Base-by-base conservation (phyloP, 176 grass and related monocot species). In the Guadua angustifolia region DNA sequence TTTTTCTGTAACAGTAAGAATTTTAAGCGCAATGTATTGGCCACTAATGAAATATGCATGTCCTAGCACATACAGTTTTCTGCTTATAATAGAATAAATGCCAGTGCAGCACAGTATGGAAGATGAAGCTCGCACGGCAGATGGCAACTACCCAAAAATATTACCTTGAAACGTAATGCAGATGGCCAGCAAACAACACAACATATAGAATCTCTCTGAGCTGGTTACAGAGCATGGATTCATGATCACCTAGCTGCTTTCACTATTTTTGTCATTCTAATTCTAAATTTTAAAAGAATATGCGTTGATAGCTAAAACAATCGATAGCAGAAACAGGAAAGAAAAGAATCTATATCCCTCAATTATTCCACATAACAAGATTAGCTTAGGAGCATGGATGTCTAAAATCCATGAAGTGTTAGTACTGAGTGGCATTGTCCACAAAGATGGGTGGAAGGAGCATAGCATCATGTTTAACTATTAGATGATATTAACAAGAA, bases 81-180 rank as follows among this genome's bases (percentile, higher is more conserved):
- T 46, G 19, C 18, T 63, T 10, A 13, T 32, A 61, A 7, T 9
- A 7, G 5, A 35, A 45, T 55, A 16, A 59, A 59, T 40, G 71
- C 32, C 39, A 57, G 12, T 60, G 17, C 35, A 65, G 6, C 38
- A 36, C 35, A 14, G 5, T 60, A 46, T 51, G 21, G 32, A 56
- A 75, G 60, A 66, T 17, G 1, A 74, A 52, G 42, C 58, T n/a
- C 26, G 9, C 70, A 59, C 4, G 15, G 9, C 53, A 77, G 7
- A 81, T 70, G 38, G 3, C 19, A 80, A 9, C 7, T 69, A 21
- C 65, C 55, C 6, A 17, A 58, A 63, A 79, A 69, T 0, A 77
- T 26, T 42, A 60, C 44, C 51, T 89, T 81, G 42, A 35, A 66
- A 77, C 64, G 78, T 36, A 66, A 81, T 71, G 72, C 72, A 85